A percentile compares a stretch with the other conserved stretches of the same genome.
These are phyloP conservation scores for Ascosphaera pollenicola DNA, from an alignment of 2,329 filamentous ascomycete species.

Conservation along the genomic window DNA sequence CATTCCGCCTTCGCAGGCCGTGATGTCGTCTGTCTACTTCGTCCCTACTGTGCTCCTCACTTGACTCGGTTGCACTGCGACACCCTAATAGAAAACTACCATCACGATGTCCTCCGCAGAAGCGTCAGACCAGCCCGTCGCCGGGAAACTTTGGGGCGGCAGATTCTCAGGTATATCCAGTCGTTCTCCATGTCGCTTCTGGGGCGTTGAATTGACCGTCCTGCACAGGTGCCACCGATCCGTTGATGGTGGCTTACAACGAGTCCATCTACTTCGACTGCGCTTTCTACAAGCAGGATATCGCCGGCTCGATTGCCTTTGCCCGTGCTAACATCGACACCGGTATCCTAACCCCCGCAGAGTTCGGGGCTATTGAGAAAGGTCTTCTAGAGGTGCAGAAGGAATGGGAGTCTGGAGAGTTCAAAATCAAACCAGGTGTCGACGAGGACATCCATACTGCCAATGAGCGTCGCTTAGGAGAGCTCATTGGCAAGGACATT, in stretches of 20 bases:
- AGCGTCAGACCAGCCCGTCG: slow-evolving; percentile 2
- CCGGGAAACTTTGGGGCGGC: slow-evolving; percentile 8
- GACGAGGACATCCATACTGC: slow-evolving; percentile 10
- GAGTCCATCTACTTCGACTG: slow-evolving; percentile 55
- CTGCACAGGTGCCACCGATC: slow-evolving; percentile 44
- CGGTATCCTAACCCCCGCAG: slow-evolving; percentile 45
- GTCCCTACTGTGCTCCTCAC: too few species aligned
- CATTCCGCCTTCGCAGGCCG: too few species aligned
- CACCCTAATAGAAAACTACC: too few species aligned
- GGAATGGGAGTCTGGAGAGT: slow-evolving; percentile 13
- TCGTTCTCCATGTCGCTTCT: not conserved
- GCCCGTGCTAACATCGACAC: slow-evolving; percentile 51
- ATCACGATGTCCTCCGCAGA: too few species aligned
- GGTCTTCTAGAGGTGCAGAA: slow-evolving; percentile 34
- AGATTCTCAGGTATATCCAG: slow-evolving; percentile 31
- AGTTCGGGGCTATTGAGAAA: slow-evolving; percentile 46
- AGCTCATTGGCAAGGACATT: slow-evolving; percentile 68
- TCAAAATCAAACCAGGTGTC: slow-evolving; percentile 9
- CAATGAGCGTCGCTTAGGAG: slow-evolving; percentile 40
- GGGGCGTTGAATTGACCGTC: not conserved
- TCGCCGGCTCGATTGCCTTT: slow-evolving; percentile 53
- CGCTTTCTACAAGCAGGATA: slow-evolving; percentile 52
- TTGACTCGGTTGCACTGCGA: too few species aligned
- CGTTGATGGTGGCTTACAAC: slow-evolving; percentile 63
- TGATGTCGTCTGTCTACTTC: too few species aligned